These are phyloP conservation scores for Hyaloscypha hepaticicola DNA, from an alignment of 495 filamentous ascomycete genomes.

Conservation along the genomic window DNA sequence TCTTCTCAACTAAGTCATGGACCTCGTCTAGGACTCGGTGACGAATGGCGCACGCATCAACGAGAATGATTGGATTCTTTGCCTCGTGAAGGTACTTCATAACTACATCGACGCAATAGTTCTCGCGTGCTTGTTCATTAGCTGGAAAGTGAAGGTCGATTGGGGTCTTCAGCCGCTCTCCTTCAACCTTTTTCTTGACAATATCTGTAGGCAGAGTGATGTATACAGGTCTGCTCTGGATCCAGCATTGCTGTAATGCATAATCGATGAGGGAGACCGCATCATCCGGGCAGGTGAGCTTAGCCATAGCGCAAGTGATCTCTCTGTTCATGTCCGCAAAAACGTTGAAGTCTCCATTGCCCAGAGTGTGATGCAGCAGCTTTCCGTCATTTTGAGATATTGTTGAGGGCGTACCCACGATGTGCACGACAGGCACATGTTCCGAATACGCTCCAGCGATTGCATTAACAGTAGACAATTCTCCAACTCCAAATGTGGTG, in stretches of 20 bases:
- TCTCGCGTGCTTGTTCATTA: constrained; percentile 73
- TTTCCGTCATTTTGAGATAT: constrained; percentile 57
- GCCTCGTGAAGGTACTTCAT: constrained; percentile 74
- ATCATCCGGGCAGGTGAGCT: constrained; percentile 66
- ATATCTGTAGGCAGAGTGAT: constrained; percentile 86
- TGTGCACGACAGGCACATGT: constrained; percentile 75
- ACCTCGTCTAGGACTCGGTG: constrained; percentile 75
- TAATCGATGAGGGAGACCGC: constrained; percentile 77
- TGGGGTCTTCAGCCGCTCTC: constrained; percentile 62
- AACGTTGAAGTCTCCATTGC: constrained; percentile 86
- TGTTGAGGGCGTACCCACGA: constrained; percentile 70
- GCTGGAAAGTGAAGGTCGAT: constrained; percentile 63
- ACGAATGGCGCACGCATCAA: constrained; percentile 89
- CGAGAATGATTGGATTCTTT: constrained; percentile 75
- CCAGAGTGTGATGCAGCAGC: constrained; percentile 91
- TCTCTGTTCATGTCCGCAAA: constrained; percentile 74
- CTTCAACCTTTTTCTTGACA: constrained; percentile 76
- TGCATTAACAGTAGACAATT: constrained; percentile 73
- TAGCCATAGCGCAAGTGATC: constrained; percentile 69
- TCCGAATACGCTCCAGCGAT: constrained; percentile 73
- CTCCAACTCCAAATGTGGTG: constrained; percentile 81
- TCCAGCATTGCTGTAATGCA: constrained; percentile 74
- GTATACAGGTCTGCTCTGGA: constrained; percentile 75
- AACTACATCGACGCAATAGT: constrained; percentile 80
- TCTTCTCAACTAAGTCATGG: constrained; percentile 72